Percentiles rank a stretch among this genome's conserved stretches.
phyloP scores from a whole-genome alignment of 2,329 filamentous ascomycete species.

The Claviceps sp. region DNA sequence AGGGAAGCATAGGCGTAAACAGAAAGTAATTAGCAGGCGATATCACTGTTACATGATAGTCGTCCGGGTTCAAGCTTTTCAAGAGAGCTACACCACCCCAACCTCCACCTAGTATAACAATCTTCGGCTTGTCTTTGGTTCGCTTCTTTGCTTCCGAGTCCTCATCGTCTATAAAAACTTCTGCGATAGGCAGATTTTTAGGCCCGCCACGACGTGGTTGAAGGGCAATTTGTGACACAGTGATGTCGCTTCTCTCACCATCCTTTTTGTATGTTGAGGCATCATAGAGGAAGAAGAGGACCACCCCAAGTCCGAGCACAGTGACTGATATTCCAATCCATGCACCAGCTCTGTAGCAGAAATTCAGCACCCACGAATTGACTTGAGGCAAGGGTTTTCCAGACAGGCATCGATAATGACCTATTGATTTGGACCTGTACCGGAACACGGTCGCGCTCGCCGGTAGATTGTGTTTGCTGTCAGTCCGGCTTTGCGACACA shows the following conservation, averaged over 20 bases:
- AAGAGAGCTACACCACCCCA: conserved; percentile 90
- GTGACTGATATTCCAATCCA: conserved; percentile 58
- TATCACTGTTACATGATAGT: conserved; percentile 92
- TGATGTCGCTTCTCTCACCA: conserved; percentile 53
- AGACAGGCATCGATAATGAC: conserved; percentile 23
- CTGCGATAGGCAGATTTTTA: conserved; percentile 87
- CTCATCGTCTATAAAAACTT: conserved; percentile 79
- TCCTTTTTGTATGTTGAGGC: conserved; percentile 76
- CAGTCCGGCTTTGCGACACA: background rate
- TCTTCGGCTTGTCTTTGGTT: conserved; percentile 76
- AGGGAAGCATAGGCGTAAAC: conserved; percentile 96
- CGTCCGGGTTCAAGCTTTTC: conserved; percentile 77
- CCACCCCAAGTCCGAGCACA: conserved; percentile 53
- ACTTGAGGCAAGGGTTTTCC: conserved; percentile 38
- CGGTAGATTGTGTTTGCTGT: background rate
- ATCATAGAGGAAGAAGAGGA: conserved; percentile 89
- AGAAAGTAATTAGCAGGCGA: conserved; percentile 94
- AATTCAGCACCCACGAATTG: conserved; percentile 36
- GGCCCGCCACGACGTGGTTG: conserved; percentile 73
- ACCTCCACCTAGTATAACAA: conserved; percentile 86
- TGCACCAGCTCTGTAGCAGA: conserved; percentile 53
- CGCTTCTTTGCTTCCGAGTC: conserved; percentile 56
- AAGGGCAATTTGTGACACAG: conserved; percentile 73
- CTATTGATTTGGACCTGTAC: background rate
- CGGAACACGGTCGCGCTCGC: background rate